A percentile compares a stretch with the other conserved stretches of the same genome.
These are phyloP conservation scores for Pythium volutum DNA, from an alignment of 352 stramenopile species.

Conservation along the genomic window DNA sequence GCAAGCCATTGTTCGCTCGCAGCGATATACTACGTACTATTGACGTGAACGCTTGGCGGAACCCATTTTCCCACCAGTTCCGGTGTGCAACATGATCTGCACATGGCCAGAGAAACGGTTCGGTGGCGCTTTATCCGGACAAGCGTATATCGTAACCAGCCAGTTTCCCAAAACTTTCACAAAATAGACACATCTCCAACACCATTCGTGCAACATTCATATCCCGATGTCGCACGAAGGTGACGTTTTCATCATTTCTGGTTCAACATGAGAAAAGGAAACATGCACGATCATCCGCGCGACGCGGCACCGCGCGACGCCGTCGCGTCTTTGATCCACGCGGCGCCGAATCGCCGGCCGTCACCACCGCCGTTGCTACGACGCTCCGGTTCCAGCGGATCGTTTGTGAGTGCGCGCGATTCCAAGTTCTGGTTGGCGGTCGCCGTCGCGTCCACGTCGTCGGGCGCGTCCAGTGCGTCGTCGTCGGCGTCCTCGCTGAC, in stretches of 20 bases:
- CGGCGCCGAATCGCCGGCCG: background rate
- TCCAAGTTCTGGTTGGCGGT: constrained; percentile 62
- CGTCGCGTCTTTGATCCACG: background rate
- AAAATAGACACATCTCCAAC: background rate
- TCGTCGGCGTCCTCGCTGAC: constrained; percentile 8
- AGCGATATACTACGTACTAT: background rate
- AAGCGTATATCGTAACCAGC: background rate
- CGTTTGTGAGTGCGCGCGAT: constrained; percentile 58
- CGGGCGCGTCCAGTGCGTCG: constrained; percentile 28
- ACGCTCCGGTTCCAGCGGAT: constrained; percentile 26
- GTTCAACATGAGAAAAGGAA: constrained; percentile 15
- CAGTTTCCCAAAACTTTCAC: background rate
- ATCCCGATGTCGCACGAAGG: background rate
- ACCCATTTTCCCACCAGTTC: background rate
- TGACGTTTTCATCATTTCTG: background rate
- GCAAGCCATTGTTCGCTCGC: background rate
- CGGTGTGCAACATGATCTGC: background rate
- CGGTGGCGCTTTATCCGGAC: background rate
- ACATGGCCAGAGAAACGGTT: background rate
- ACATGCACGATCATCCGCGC: background rate
- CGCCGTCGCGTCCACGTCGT: constrained; percentile 35
- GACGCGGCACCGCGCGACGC: background rate
- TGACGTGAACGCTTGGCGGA: background rate
- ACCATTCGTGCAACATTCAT: background rate
- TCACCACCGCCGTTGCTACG: background rate